phyloP scores from a whole-genome alignment of 345 rosid species.

The Citrus mangshanensis region DNA sequence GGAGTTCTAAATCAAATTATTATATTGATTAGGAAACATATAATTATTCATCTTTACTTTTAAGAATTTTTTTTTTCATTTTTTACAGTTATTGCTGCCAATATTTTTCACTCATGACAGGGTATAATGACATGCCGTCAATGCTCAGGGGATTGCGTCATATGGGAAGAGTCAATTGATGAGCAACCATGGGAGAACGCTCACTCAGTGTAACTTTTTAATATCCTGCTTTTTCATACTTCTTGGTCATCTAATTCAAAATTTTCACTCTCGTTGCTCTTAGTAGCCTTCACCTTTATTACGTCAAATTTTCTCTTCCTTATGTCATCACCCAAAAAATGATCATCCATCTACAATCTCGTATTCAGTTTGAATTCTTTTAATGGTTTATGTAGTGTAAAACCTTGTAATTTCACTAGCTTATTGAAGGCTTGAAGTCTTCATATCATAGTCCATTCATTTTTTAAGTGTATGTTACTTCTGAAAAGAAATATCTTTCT shows the following conservation, averaged over 20 bases:
- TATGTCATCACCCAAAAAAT: neutral
- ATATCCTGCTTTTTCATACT: neutral
- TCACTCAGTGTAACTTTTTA: conserved; percentile 56
- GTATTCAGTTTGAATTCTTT: neutral
- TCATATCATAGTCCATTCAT: neutral
- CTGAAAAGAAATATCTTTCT: neutral
- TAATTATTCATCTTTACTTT: neutral
- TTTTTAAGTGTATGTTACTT: neutral
- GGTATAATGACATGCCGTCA: conserved; percentile 75
- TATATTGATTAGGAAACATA: neutral
- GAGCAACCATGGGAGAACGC: conserved; percentile 98
- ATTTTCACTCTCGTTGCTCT: neutral
- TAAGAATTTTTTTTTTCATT: neutral
- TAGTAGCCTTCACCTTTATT: neutral
- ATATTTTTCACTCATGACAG: conserved; percentile 28
- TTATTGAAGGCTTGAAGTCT: neutral
- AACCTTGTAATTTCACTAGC: neutral
- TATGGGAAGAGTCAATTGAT: conserved; percentile 94
- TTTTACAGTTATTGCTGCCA: neutral
- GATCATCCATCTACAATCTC: neutral
- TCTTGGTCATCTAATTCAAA: neutral
- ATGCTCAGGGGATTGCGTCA: conserved; percentile 87
- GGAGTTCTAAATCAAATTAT: neutral
- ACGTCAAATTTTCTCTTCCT: neutral
- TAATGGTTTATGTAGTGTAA: neutral